A percentile compares a stretch with the other conserved stretches of the same genome.
Conservation (phyloP, 805 yeast species). For the Tetrapisispora fleetii region DNA sequence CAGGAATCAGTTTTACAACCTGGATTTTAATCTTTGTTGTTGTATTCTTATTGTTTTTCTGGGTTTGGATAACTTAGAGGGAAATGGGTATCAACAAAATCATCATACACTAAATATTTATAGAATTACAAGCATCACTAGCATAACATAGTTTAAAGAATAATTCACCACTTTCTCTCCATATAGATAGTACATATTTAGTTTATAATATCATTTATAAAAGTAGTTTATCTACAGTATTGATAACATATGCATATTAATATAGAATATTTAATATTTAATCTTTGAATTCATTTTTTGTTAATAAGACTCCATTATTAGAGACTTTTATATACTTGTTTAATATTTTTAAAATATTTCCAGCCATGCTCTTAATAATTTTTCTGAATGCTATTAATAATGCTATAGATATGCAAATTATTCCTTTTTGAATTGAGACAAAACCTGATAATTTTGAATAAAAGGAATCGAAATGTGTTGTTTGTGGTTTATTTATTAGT, state of each 20-base stretch:
- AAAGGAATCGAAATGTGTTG: slow-evolving; percentile 21
- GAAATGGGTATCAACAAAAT: neutral
- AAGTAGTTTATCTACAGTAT: too few species aligned
- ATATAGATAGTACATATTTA: neutral
- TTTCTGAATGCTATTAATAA: neutral
- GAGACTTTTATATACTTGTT: neutral
- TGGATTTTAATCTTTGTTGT: slow-evolving; percentile 47
- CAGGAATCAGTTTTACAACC: slow-evolving; percentile 53
- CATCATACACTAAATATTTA: neutral
- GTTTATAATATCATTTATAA: too few species aligned
- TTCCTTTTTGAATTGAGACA: neutral
- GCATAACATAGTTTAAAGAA: neutral
- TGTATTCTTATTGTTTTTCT: slow-evolving; percentile 41
- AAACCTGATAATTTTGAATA: neutral
- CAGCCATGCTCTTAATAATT: neutral
- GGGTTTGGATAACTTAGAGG: slow-evolving; percentile 34
- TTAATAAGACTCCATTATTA: neutral
- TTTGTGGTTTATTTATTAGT: slow-evolving; percentile 13
- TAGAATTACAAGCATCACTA: neutral
- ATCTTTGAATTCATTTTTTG: neutral
- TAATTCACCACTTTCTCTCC: neutral
- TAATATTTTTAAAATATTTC: neutral
- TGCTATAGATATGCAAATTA: neutral
- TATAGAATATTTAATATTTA: too few species aligned
- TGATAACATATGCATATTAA: neutral